Evolutionary conservation across 202 grass and related monocot genomes (phyloP).

Genomic region (Cymbopogon flexuosus): DNA sequence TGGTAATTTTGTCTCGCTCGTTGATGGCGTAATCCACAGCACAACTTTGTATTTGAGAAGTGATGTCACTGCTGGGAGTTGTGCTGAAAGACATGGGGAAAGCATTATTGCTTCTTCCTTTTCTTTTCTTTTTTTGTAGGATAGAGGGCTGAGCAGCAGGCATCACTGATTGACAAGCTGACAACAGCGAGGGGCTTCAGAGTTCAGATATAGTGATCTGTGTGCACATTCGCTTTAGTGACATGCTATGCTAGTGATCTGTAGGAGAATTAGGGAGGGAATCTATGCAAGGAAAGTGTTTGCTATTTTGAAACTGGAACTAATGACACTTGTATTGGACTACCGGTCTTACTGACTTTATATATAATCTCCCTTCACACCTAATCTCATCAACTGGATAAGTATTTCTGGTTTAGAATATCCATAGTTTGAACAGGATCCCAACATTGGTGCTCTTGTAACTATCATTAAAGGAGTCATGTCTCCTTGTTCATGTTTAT

Average conservation of each 20-base stretch:
- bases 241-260: not conserved
- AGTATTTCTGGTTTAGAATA: slow-evolving; percentile 5
- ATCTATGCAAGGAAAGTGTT: not conserved
- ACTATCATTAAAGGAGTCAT: not conserved
- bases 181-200: not conserved
- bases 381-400: not conserved
- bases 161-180: not conserved
- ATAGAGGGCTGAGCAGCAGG: not conserved
- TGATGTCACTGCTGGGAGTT: not conserved
- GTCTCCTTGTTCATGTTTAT: not conserved
- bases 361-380: slow-evolving; percentile 1
- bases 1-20: not conserved
- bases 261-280: not conserved
- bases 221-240: not conserved
- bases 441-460: not conserved
- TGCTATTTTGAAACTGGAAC: not conserved
- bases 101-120: not conserved
- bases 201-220: not conserved
- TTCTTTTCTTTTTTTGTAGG: not conserved
- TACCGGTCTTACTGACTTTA: not conserved
- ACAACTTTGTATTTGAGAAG: not conserved
- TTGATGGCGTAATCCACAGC: not conserved
- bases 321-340: not conserved
- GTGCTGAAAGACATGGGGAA: not conserved
- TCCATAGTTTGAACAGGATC: not conserved